phyloP scores from a whole-genome alignment of 139 green algal genomes.

The Trebouxia sp. region DNA sequence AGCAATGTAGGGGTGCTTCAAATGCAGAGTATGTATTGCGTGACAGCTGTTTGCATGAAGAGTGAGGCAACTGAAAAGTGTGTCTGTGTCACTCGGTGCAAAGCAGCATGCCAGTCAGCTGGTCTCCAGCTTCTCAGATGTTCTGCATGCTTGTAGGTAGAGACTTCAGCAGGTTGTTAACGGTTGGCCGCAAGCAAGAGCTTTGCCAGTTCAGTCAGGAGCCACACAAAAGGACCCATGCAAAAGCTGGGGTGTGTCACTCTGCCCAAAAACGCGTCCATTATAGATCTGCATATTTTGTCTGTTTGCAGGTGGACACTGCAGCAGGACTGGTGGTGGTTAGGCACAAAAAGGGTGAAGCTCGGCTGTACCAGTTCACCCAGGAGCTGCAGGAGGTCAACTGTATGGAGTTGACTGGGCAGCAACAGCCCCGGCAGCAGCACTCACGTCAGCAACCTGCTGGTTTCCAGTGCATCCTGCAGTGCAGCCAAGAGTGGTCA shows the following conservation, averaged over 20 bases:
- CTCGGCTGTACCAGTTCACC: slow-evolving; percentile 55
- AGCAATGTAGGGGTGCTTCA: too few species aligned
- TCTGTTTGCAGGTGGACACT: slow-evolving; percentile 42
- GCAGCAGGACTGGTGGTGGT: slow-evolving; percentile 49
- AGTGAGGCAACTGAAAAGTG: too few species aligned
- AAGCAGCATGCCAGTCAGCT: too few species aligned
- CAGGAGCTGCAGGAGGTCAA: slow-evolving; percentile 32
- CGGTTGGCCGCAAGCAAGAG: too few species aligned
- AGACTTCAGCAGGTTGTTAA: too few species aligned
- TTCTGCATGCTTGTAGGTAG: too few species aligned
- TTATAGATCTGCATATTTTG: slow-evolving; percentile 43
- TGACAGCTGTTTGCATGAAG: too few species aligned
- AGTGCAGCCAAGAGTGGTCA: slow-evolving; percentile 8
- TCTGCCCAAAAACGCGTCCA: slow-evolving; percentile 31
- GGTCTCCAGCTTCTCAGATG: too few species aligned
- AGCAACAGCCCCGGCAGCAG: neutral
- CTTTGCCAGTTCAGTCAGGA: too few species aligned
- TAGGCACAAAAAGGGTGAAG: slow-evolving; percentile 46
- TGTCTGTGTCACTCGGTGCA: too few species aligned
- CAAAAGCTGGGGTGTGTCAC: slow-evolving; percentile 51
- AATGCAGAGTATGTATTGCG: too few species aligned
- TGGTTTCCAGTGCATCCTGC: slow-evolving; percentile 56
- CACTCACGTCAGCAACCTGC: slow-evolving; percentile 26
- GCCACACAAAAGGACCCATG: slow-evolving; percentile 19
- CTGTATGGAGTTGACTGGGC: slow-evolving; percentile 32